phyloP scores from a whole-genome alignment of 371 early-diverging fungal species.

The Rhizopus microsporus region DNA sequence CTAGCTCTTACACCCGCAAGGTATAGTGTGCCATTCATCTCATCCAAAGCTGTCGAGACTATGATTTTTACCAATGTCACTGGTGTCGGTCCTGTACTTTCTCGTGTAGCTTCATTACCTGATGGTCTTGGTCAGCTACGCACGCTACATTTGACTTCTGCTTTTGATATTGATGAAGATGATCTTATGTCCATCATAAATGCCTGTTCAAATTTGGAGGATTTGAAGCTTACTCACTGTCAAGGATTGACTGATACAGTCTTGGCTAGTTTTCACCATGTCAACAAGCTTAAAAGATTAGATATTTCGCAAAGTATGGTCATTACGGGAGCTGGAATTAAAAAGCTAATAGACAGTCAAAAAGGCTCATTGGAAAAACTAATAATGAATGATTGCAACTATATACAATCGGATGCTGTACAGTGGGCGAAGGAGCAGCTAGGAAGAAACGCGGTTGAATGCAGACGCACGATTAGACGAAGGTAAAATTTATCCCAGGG shows the following conservation, averaged over 20 bases:
- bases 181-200: conserved; percentile 10
- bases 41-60: neutral
- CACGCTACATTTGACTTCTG: conserved; percentile 5
- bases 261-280: conserved; percentile 12
- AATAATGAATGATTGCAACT: conserved; percentile 23
- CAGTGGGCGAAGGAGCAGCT: conserved; percentile 22
- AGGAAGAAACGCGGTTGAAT: conserved; percentile 17
- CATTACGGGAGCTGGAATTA: conserved; percentile 35
- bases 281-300: conserved; percentile 13
- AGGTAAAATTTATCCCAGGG: neutral
- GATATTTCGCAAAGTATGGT: conserved; percentile 29
- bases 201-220: conserved; percentile 9
- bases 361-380: conserved; percentile 13
- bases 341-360: conserved; percentile 20
- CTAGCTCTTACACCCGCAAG: neutral
- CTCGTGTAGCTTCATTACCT: neutral
- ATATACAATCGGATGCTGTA: conserved; percentile 28
- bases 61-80: neutral
- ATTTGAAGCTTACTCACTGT: conserved; percentile 10
- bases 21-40: neutral
- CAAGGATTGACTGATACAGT: conserved; percentile 21
- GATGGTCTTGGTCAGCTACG: neutral
- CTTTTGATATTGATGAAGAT: conserved; percentile 5
- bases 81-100: neutral
- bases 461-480: conserved; percentile 8